These are phyloP conservation scores for Pseudozyma hubeiensis DNA, from an alignment of 1,284 basidiomycete species.

Conservation along the genomic window DNA sequence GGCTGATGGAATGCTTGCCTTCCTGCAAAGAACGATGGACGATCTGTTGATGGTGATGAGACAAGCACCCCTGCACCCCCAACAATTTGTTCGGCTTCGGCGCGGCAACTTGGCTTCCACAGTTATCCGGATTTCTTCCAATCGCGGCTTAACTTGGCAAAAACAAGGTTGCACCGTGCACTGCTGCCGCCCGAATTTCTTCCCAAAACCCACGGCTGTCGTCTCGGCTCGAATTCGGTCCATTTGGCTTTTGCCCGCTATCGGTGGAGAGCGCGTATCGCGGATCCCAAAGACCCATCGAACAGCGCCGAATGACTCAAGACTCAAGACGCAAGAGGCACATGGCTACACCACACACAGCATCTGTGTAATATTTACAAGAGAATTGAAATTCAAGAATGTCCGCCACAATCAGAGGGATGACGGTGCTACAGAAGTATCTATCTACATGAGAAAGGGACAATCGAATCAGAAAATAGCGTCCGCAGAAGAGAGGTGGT, in stretches of 20 bases:
- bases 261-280: constrained; percentile 11
- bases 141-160: too few species aligned
- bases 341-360: too few species aligned
- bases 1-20: too few species aligned
- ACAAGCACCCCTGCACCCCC: too few species aligned
- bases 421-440: background rate
- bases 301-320: constrained; percentile 21
- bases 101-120: too few species aligned
- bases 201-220: too few species aligned
- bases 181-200: too few species aligned
- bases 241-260: constrained; percentile 24
- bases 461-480: background rate
- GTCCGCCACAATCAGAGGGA: background rate
- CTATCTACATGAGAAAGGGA: background rate
- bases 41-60: background rate
- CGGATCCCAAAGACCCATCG: constrained; percentile 17
- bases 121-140: too few species aligned
- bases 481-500: background rate
- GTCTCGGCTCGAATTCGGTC: constrained; percentile 3
- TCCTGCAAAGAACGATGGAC: too few species aligned
- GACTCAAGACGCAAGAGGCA: too few species aligned
- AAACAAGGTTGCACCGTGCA: background rate
- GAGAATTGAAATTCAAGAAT: constrained; percentile 3
- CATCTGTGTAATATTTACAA: constrained; percentile 26
- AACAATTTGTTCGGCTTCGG: too few species aligned